Evolutionary conservation across 148 eudicot genomes (phyloP), one percentile per base, ranked within the genome.

Genomic region (Nepenthes gracilis): DNA sequence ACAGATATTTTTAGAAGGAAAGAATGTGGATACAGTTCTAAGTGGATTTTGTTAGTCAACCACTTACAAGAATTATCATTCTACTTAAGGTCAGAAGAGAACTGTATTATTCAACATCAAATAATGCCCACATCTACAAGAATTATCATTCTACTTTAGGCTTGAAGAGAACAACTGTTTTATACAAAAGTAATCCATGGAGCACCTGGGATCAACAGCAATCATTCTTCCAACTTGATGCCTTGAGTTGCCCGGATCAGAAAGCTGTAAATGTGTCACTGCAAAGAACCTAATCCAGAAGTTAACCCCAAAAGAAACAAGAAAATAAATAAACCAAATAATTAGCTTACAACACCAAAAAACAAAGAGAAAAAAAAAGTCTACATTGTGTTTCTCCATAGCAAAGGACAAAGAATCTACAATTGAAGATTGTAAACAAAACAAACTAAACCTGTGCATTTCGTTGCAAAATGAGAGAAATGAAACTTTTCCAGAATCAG

Each of bases 401-500:
- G 1, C 1, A 5, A 32, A 40, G 13, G 12, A 40, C 49, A 12
- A 23, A 2, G 54, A 55, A 51, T 13, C 13, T 33, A 51, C 4
- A 67, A 58, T 12, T 14, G 35, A 76, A 13, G 54, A 15, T 58
- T 58, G 61, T 34, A 48, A 58, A 52, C 35, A 34, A 23, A 9
- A 40, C 23, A 33, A 54, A 38, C 2, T 33, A 36, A 55, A 90
- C 97, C 95, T 93, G 81, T 88, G 94, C 88, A 88, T 88, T 73
- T 86, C 95, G 66, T 83, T 86, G 70, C 77, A 78, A 68, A 88
- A 93, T 23, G 88, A 55, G 64, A 93, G 88, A 76, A 93, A 78
- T 33, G 98, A 93, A 37, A 93, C 91, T 77, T 88, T 84, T 63
- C 96, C 98, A 53, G 96, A 93, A 78, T 93, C 98, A 14, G 98